phyloP scores from a whole-genome alignment of 2,329 filamentous ascomycete species.

The Diaporthe australafricana region DNA sequence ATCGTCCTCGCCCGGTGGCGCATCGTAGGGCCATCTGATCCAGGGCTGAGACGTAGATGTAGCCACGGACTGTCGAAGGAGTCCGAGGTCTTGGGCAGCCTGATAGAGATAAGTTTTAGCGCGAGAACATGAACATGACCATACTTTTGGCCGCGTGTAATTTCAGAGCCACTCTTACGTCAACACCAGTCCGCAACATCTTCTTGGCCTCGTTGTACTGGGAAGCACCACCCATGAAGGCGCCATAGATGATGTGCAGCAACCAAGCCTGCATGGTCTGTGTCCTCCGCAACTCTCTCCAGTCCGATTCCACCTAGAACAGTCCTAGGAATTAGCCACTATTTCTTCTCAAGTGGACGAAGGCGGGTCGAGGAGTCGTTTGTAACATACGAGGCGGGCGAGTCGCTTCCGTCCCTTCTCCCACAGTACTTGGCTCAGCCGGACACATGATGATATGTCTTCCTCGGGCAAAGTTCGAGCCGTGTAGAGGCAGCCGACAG shows the following conservation, averaged over 20 bases:
- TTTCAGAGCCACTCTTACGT: constrained; percentile 40
- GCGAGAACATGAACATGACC: neutral
- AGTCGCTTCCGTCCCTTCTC: constrained; percentile 37
- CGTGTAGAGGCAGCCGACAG: constrained; percentile 41
- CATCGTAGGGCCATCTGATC: neutral
- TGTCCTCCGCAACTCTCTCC: constrained; percentile 40
- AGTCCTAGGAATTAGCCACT: too few species aligned
- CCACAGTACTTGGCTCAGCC: constrained; percentile 39
- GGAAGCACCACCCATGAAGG: constrained; percentile 43
- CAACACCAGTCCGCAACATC: constrained; percentile 44
- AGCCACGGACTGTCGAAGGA: neutral
- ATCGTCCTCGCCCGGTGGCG: neutral
- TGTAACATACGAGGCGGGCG: constrained; percentile 32
- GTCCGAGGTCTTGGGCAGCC: constrained; percentile 4
- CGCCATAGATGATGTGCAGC: constrained; percentile 46
- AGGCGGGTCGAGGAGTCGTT: too few species aligned
- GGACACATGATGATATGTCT: constrained; percentile 23
- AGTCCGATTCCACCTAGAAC: constrained; percentile 42
- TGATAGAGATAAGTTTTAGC: neutral
- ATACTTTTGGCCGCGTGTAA: too few species aligned
- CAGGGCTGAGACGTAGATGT: neutral
- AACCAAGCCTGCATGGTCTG: constrained; percentile 47
- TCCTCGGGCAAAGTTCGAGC: constrained; percentile 33
- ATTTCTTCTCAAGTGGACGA: too few species aligned
- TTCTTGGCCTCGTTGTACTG: constrained; percentile 43